Evolutionary conservation across 2,329 filamentous ascomycete species (phyloP).

Genomic region (Diaporthe australafricana): DNA sequence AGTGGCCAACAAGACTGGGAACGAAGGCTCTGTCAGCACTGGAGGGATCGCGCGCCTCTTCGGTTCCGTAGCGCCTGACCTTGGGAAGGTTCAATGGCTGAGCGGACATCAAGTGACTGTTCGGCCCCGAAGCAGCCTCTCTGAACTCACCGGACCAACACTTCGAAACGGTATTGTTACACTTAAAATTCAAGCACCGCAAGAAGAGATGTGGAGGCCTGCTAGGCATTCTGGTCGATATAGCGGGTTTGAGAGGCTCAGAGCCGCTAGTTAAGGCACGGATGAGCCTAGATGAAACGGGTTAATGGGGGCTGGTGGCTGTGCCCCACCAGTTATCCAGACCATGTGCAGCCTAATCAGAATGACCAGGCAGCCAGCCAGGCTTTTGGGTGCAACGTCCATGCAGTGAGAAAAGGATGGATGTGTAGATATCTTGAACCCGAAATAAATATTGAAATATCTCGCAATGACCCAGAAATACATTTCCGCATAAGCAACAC

Average conservation of each 20-base stretch:
- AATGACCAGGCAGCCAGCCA: not conserved
- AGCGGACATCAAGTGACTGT: not conserved
- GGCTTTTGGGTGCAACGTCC: not conserved
- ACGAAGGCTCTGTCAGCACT: not conserved
- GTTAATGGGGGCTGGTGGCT: too few species aligned
- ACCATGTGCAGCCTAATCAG: constrained; percentile 3
- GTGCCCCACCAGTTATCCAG: not conserved
- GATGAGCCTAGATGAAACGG: not conserved
- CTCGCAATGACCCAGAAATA: not conserved
- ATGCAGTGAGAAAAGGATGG: accelerated
- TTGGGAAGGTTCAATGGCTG: not conserved
- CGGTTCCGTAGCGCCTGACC: not conserved
- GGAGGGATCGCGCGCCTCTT: not conserved
- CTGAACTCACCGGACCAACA: not conserved
- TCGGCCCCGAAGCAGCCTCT: not conserved
- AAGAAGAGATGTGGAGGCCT: not conserved
- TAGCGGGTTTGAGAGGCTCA: not conserved
- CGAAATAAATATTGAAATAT: not conserved
- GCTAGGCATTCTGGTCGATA: not conserved
- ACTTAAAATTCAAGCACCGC: not conserved
- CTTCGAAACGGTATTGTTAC: not conserved
- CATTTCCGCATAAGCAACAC: too few species aligned
- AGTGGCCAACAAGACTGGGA: not conserved
- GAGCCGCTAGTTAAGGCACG: not conserved
- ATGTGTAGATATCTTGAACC: not conserved